These are phyloP conservation scores for Amaranthus hypochondriacus DNA, from an alignment of 148 eudicot species.

Conservation along the genomic window DNA sequence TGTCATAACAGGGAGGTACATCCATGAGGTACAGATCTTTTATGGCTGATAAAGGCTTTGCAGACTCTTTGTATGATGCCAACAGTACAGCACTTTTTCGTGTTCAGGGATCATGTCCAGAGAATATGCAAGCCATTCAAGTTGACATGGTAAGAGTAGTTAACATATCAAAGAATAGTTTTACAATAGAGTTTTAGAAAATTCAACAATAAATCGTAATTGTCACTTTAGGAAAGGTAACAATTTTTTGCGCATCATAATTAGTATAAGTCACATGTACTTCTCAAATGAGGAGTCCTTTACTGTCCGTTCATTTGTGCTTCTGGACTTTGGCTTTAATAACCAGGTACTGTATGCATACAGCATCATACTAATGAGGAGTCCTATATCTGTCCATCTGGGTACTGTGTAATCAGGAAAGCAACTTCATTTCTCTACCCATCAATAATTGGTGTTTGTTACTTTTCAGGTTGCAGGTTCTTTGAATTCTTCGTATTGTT, in stretches of 20 bases:
- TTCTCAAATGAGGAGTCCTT: background rate
- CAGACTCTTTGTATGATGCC: background rate
- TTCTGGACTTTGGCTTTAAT: background rate
- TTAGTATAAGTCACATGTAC: slow-evolving; percentile 1
- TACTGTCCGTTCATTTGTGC: background rate
- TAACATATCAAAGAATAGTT: too few species aligned
- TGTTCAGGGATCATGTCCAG: slow-evolving; percentile 39
- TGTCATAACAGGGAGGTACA: slow-evolving; percentile 5
- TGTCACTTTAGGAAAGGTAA: background rate
- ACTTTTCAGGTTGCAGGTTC: slow-evolving; percentile 40
- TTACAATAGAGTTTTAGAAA: too few species aligned
- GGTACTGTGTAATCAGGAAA: background rate
- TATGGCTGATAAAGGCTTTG: background rate
- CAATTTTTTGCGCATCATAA: background rate
- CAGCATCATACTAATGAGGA: too few species aligned
- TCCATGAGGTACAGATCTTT: slow-evolving; percentile 2
- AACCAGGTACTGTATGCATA: background rate
- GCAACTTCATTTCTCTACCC: background rate
- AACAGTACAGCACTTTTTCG: slow-evolving; percentile 35
- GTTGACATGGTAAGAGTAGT: slow-evolving; percentile 29
- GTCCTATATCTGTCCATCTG: background rate
- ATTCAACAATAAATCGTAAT: too few species aligned
- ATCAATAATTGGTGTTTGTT: background rate
- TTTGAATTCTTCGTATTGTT: slow-evolving; percentile 55
- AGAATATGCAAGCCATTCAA: slow-evolving; percentile 50